These are phyloP conservation scores for Trichoderma simmonsii DNA, from an alignment of 2,329 filamentous ascomycete genomes.

Conservation along the genomic window DNA sequence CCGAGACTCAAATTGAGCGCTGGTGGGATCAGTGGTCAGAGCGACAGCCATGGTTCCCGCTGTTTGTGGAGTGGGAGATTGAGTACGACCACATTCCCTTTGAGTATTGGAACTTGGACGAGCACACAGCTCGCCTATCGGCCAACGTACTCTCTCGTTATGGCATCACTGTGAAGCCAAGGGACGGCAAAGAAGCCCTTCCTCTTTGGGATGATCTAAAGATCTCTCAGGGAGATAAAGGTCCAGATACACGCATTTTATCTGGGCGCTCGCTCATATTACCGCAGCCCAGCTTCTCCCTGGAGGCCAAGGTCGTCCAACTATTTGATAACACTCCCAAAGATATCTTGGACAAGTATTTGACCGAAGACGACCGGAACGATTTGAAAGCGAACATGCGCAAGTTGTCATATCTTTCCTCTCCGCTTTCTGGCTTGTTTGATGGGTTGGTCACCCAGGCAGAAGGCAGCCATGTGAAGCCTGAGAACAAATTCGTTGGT, in stretches of 20 bases:
- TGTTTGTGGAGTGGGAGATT: not conserved
- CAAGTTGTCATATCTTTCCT: not conserved
- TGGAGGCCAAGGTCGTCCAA: not conserved
- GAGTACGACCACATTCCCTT: not conserved
- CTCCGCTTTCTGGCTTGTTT: not conserved
- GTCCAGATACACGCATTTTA: not conserved
- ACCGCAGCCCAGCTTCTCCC: not conserved
- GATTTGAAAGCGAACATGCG: not conserved
- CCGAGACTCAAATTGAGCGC: not conserved
- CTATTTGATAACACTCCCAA: not conserved
- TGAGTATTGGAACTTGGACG: not conserved
- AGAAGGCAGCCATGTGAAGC: not conserved
- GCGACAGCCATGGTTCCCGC: not conserved
- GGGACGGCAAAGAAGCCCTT: not conserved
- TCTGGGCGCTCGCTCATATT: not conserved
- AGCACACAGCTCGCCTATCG: not conserved
- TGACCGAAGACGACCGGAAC: not conserved
- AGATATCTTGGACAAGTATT: not conserved
- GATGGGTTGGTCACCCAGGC: not conserved
- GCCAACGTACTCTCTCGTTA: not conserved
- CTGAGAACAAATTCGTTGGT: not conserved
- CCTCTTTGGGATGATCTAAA: not conserved
- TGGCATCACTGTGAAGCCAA: not conserved
- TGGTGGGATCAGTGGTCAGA: not conserved
- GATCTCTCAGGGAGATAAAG: not conserved